Percentiles rank a stretch among this genome's conserved stretches.
These are phyloP conservation scores for Xerocomellus dryophilus DNA, from an alignment of 768 basidiomycete species.

Conservation along the genomic window DNA sequence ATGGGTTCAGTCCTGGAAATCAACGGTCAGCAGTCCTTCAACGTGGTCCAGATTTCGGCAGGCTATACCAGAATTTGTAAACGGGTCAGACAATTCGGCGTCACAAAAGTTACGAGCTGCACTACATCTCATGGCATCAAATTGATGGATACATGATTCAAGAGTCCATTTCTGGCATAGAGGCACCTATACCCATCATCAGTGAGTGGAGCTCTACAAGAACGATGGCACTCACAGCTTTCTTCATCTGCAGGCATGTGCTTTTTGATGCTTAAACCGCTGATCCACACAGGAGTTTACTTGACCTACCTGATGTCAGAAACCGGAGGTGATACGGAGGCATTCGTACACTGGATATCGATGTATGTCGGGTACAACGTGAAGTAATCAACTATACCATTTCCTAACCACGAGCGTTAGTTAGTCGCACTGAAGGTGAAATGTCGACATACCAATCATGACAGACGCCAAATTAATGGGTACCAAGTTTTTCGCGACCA, in stretches of 20 bases:
- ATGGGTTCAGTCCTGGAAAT: constrained; percentile 47
- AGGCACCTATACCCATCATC: constrained; percentile 46
- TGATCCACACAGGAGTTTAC: background rate
- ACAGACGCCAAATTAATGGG: constrained; percentile 46
- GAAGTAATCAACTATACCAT: constrained; percentile 39
- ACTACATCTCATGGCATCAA: constrained; percentile 63
- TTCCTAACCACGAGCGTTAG: constrained; percentile 25
- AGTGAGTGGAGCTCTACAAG: background rate
- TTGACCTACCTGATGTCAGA: constrained; percentile 6
- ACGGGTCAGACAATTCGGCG: constrained; percentile 32
- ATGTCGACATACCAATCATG: constrained; percentile 39
- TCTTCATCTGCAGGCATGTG: constrained; percentile 40
- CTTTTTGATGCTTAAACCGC: background rate
- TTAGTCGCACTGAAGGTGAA: background rate
- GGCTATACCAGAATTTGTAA: constrained; percentile 16
- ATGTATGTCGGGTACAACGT: constrained; percentile 40
- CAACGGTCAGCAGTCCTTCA: background rate
- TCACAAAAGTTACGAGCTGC: constrained; percentile 67
- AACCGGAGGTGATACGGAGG: constrained; percentile 39
- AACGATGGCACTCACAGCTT: constrained; percentile 27
- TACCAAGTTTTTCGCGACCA: constrained; percentile 28
- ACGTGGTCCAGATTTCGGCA: background rate
- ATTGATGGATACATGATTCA: constrained; percentile 57
- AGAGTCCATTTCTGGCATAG: constrained; percentile 58
- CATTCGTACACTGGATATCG: constrained; percentile 51